Evolutionary conservation across 768 basidiomycete genomes (phyloP), one percentile per base, ranked within the genome.

Genomic region (Fomitopsis serialis): DNA sequence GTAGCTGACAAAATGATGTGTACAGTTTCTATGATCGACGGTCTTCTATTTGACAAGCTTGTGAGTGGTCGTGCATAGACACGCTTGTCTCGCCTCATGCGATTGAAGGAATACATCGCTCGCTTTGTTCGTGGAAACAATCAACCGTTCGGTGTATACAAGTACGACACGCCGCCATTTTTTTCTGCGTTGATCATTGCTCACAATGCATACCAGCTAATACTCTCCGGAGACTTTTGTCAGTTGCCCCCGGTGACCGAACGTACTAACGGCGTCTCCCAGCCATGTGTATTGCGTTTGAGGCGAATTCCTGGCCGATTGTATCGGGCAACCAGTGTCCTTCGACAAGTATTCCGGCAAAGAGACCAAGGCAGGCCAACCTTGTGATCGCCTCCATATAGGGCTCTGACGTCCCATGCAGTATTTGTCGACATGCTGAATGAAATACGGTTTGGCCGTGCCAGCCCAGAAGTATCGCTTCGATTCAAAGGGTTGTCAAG

Each of bases 11-110:
- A 42, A 13, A 35, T 43, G 48, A 36, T 48, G 3, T 8, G 11
- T 19, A 15, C 50, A 94, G 91, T 95, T 48, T 94, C 92, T 1
- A 94, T 96, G 92, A 80, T 96, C 22, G 89, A 92, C 57, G 91
- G 86, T 5, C 61, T 61, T 9, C 68, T 91, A 2, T 92, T 93
- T 57, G 90, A 95, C 66, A 93, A 89, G 63, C 78, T 95, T 52
- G 88, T 86, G 53, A 62, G 70, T 15, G 35, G 25, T 15, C 19
- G 42, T 15, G 24, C 25, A 34, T 47, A n/a, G 34, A 25, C 46
- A 19, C 19, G 57, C 58, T 50, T 19, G 13, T 19, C 19, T 8
- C 17, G 25, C 48, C 11, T 29, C 67, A 32, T 25, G 22, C 29
- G 6, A 19, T n/a, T 32, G 15, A 44, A 87, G 84, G 82, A 85